A percentile compares a stretch with the other conserved stretches of the same genome.
Evolutionary conservation across 805 yeast genomes (phyloP).

Genomic region (Lachancea quebecensis): DNA sequence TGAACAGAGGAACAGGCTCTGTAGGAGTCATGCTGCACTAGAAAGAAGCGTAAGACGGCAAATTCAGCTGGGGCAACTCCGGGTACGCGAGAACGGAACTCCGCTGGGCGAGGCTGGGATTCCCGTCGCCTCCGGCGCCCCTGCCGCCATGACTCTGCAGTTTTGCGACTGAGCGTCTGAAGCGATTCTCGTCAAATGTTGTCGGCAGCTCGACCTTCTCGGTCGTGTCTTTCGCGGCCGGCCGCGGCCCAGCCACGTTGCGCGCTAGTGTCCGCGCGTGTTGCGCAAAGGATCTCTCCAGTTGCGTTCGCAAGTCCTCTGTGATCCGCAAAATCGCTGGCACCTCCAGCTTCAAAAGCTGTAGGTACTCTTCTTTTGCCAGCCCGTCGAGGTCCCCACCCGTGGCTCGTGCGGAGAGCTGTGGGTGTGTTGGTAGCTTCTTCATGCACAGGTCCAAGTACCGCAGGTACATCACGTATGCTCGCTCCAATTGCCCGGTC

Average conservation of each 20-base stretch:
- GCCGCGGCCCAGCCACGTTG: slow-evolving; percentile 20
- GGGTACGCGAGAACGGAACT: slow-evolving; percentile 16
- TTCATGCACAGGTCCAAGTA: slow-evolving; percentile 43
- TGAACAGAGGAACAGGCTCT: not conserved
- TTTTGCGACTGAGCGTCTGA: slow-evolving; percentile 20
- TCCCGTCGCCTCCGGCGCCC: not conserved
- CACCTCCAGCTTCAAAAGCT: slow-evolving; percentile 27
- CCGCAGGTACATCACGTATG: slow-evolving; percentile 51
- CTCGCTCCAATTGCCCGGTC: slow-evolving; percentile 40
- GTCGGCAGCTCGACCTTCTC: slow-evolving; percentile 14
- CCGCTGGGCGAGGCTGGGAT: not conserved
- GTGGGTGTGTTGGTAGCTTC: slow-evolving; percentile 27
- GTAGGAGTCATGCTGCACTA: not conserved
- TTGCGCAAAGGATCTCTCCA: slow-evolving; percentile 18
- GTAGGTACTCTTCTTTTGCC: slow-evolving; percentile 20
- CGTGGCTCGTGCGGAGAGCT: slow-evolving; percentile 4
- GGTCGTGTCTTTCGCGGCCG: not conserved
- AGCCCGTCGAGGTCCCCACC: slow-evolving; percentile 6
- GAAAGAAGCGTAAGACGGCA: slow-evolving; percentile 3
- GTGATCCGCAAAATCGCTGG: slow-evolving; percentile 27
- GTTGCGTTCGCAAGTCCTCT: slow-evolving; percentile 22
- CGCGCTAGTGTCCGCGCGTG: slow-evolving; percentile 23
- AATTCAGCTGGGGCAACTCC: slow-evolving; percentile 21
- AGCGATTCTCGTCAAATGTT: slow-evolving; percentile 24
- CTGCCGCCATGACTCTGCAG: slow-evolving; percentile 1